Percentiles rank a stretch among this genome's conserved stretches.
These are phyloP conservation scores for Thuja plicata DNA, from an alignment of 83 land plant species.

Conservation along the genomic window DNA sequence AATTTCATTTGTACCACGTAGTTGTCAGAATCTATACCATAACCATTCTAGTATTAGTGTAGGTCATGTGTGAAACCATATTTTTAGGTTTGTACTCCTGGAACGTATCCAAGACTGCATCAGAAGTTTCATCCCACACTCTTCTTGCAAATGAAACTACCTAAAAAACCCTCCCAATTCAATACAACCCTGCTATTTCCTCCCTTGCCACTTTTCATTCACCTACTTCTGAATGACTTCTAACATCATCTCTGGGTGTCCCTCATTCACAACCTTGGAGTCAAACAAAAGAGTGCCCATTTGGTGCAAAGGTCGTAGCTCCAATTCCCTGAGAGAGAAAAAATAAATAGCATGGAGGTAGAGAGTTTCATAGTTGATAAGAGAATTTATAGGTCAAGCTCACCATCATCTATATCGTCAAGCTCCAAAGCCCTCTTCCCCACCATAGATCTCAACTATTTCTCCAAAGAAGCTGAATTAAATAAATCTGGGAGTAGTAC, in stretches of 20 bases:
- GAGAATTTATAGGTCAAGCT: background rate
- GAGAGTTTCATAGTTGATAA: background rate
- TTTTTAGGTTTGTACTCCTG: constrained; percentile 58
- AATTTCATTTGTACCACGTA: constrained; percentile 53
- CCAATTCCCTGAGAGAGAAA: background rate
- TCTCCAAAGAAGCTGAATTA: too few relatives aligned
- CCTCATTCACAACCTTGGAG: constrained; percentile 66
- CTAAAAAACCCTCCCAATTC: too few relatives aligned
- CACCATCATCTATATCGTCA: background rate
- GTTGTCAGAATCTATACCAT: constrained; percentile 55
- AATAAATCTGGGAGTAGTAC: too few relatives aligned
- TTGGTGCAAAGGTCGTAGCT: background rate
- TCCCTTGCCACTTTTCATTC: too few relatives aligned
- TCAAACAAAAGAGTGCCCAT: constrained; percentile 66
- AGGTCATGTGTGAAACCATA: constrained; percentile 63
- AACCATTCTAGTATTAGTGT: constrained; percentile 58
- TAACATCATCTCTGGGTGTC: too few relatives aligned
- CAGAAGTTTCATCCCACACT: constrained; percentile 64
- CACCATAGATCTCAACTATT: too few relatives aligned
- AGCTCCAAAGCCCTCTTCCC: too few relatives aligned
- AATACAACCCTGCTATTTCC: too few relatives aligned
- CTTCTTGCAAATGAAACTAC: too few relatives aligned
- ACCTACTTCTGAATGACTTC: too few relatives aligned
- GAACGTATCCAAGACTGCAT: constrained; percentile 63
- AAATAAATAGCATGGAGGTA: background rate